phyloP scores from a whole-genome alignment of 768 basidiomycete genomes.

The Tephrocybe sp. region DNA sequence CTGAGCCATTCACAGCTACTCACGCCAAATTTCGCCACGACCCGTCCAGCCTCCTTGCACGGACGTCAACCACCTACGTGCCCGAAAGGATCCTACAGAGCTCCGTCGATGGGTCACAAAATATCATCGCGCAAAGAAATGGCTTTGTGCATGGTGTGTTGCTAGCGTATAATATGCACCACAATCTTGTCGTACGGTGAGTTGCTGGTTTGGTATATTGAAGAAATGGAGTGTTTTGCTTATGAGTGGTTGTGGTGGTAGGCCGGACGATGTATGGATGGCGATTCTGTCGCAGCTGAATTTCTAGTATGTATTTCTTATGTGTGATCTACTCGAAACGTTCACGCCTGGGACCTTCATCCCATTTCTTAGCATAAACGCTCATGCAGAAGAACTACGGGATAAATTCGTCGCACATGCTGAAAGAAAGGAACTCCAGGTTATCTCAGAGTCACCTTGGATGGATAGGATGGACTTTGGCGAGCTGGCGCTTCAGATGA shows the following conservation, averaged over 20 bases:
- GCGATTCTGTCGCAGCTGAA: slow-evolving; percentile 35
- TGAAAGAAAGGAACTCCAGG: slow-evolving; percentile 27
- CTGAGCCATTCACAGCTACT: neutral
- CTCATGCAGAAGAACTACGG: slow-evolving; percentile 29
- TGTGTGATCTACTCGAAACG: neutral
- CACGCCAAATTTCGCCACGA: too few species aligned
- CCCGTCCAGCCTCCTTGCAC: neutral
- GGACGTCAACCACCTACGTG: neutral
- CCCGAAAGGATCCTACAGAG: slow-evolving; percentile 8
- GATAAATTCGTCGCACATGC: slow-evolving; percentile 31
- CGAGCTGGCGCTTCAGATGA: slow-evolving; percentile 26
- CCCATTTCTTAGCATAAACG: slow-evolving; percentile 15
- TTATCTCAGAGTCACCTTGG: slow-evolving; percentile 14
- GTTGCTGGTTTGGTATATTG: too few species aligned
- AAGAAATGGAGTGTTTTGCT: neutral
- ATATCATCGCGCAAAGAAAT: neutral
- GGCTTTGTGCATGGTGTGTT: slow-evolving; percentile 10
- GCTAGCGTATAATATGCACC: slow-evolving; percentile 6
- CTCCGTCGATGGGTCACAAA: slow-evolving; percentile 5
- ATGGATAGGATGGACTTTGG: slow-evolving; percentile 29
- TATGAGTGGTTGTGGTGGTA: neutral
- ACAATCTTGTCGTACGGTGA: slow-evolving; percentile 9
- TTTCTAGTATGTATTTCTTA: slow-evolving; percentile 21
- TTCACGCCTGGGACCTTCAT: too few species aligned
- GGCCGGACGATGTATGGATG: slow-evolving; percentile 35